Evolutionary conservation across 139 green algal species (phyloP).

Genomic region (Yamagishiella unicocca): DNA sequence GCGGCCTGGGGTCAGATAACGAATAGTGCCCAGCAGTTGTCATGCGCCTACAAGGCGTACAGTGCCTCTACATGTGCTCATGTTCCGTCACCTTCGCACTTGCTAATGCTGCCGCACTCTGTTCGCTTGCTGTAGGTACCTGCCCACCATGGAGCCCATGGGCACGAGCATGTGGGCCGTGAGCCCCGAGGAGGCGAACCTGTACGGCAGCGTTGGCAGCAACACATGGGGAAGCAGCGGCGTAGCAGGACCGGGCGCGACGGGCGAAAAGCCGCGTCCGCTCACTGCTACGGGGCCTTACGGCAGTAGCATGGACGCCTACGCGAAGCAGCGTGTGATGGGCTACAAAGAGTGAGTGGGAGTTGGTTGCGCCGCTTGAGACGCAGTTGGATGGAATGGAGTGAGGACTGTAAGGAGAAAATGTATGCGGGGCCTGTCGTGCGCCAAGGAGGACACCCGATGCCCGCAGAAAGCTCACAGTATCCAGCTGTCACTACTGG

Average conservation of each 20-base stretch:
- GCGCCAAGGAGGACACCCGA: too few species aligned
- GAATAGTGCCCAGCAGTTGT: too few species aligned
- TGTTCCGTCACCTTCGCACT: too few species aligned
- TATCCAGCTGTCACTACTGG: too few species aligned
- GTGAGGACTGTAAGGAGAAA: too few species aligned
- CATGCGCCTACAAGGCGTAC: too few species aligned
- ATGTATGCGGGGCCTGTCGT: too few species aligned
- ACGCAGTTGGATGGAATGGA: too few species aligned
- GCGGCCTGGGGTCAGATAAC: too few species aligned
- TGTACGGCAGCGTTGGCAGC: conserved; percentile 45
- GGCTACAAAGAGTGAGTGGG: conserved; percentile 48
- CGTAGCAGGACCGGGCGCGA: not conserved
- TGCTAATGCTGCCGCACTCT: not conserved
- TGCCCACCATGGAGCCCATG: conserved; percentile 44
- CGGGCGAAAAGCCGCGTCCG: not conserved
- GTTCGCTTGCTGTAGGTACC: conserved; percentile 17
- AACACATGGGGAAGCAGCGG: conserved; percentile 42
- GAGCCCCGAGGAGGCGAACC: not conserved
- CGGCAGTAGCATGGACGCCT: conserved; percentile 21
- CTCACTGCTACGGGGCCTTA: not conserved
- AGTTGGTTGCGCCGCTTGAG: too few species aligned
- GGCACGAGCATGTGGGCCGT: conserved; percentile 45
- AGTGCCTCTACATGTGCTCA: too few species aligned
- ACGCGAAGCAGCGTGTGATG: conserved; percentile 26
- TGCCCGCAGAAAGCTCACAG: too few species aligned